A percentile compares a stretch with the other conserved stretches of the same genome.
phyloP scores from a whole-genome alignment of 306 rosid genomes.

The Begonia fuchsioides region DNA sequence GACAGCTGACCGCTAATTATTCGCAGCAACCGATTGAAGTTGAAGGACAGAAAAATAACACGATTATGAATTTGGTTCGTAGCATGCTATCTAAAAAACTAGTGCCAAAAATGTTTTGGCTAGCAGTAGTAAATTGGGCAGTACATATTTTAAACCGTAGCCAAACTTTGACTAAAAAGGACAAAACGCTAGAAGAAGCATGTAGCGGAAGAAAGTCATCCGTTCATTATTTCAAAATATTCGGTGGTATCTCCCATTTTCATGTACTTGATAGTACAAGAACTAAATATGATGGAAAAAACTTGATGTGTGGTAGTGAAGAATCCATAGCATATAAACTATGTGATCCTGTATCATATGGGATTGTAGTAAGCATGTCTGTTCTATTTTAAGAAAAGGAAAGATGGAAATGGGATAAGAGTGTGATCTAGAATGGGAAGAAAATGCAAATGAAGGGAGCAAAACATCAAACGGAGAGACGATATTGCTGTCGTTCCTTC shows the following conservation, averaged over 20 bases:
- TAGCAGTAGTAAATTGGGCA: too few relatives aligned
- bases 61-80: not conserved
- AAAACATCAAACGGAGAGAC: too few relatives aligned
- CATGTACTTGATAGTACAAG: slow-evolving; percentile 1
- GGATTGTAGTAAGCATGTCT: not conserved
- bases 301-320: slow-evolving; percentile 1
- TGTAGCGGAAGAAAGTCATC: not conserved
- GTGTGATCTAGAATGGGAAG: not conserved
- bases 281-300: not conserved
- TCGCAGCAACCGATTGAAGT: too few relatives aligned
- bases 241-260: not conserved
- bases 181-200: not conserved
- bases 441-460: not conserved
- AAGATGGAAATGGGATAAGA: slow-evolving; percentile 1
- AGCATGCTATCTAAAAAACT: not conserved
- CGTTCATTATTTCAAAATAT: slow-evolving; percentile 1
- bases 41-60: too few relatives aligned
- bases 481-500: too few relatives aligned
- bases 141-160: too few relatives aligned
- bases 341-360: not conserved
- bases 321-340: not conserved
- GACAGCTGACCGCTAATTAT: not conserved
- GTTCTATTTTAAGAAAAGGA: slow-evolving; percentile 1
- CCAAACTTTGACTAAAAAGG: too few relatives aligned
- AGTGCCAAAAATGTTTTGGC: too few relatives aligned